Base-by-base conservation (phyloP, 1,284 basidiomycete species). In the Singerocomus inundabilis region DNA sequence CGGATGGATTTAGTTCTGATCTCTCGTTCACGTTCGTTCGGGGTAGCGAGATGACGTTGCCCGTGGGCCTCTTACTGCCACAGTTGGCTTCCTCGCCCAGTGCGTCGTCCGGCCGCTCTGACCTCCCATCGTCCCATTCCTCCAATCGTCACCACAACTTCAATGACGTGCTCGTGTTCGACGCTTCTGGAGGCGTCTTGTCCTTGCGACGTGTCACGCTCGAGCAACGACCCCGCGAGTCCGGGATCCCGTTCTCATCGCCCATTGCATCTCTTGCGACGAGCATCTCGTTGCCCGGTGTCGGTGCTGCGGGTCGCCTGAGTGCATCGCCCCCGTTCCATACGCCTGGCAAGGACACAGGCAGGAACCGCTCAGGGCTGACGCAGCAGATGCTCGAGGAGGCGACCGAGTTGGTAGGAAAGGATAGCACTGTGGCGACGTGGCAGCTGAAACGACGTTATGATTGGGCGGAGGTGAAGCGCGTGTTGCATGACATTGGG, bases 81-180 rank as follows among this genome's bases (percentile, higher is more conserved):
- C 68, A 61, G 24, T 45, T 63, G 55, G 37, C 60, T 46, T 61
- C 72, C 54, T 57, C 70, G 44, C 47, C 57, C 52, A 55, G 70
- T 64, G 41, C 70, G 62, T 51, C 68, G 53, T 46, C 68, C 53
- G 34, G 63, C 59, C 57, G 66, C 26, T 59, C 70, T 0, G 72
- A 74, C 46, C 64, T 71, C 3, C 60, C 68, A 0, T 72, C 74
- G 4, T 66, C 70, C 2, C 63, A 69, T 48, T 67, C 61, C 1
- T 49, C 60, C 29, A 69, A 62, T 30, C 63, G 61, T 24, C 67
- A 72, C 6, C 68, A 69, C 28, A 80, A 80, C 53, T 78, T 75
- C 56, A 83, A 85, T 61, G 84, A 88, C 55, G 55, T 85, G 0
- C 73, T 88, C 18, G 63, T 87, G 2, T 87, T 88, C 55, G 82